Evolutionary conservation across 352 stramenopile genomes (phyloP).

Genomic region (Poterioochromonas sp.): DNA sequence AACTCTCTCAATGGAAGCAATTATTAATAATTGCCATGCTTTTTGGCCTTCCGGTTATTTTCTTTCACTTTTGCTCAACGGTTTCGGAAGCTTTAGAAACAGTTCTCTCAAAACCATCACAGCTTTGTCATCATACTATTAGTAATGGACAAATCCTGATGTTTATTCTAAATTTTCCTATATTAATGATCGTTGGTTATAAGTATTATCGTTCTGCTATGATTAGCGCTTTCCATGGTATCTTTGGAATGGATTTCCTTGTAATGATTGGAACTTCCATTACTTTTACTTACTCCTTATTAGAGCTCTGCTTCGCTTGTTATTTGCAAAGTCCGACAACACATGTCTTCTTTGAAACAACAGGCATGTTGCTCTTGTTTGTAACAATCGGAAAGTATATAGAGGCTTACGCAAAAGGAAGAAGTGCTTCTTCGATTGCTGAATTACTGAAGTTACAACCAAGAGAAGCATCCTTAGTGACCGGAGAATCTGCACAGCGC

Average conservation of each 20-base stretch:
- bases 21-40: conserved; percentile 72
- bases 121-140: conserved; percentile 22
- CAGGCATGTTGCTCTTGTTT: conserved; percentile 94
- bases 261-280: conserved; percentile 89
- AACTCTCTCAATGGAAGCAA: conserved; percentile 62
- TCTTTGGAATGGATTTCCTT: conserved; percentile 87
- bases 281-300: conserved; percentile 85
- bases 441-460: conserved; percentile 90
- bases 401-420: conserved; percentile 75
- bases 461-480: conserved; percentile 78
- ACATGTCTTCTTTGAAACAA: conserved; percentile 87
- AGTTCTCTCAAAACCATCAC: conserved; percentile 22
- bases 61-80: conserved; percentile 75
- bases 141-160: conserved; percentile 37
- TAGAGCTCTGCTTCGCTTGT: conserved; percentile 32
- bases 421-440: conserved; percentile 84
- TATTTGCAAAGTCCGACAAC: conserved; percentile 44
- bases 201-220: conserved; percentile 87
- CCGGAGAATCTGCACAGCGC: neutral
- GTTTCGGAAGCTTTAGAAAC: conserved; percentile 15
- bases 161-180: conserved; percentile 71
- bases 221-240: conserved; percentile 60
- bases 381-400: conserved; percentile 95
- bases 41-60: conserved; percentile 83
- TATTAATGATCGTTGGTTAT: conserved; percentile 84